Percentiles rank a stretch among this genome's conserved stretches.
Conservation (phyloP, 2,329 filamentous ascomycete species). For the Lomentospora prolificans region DNA sequence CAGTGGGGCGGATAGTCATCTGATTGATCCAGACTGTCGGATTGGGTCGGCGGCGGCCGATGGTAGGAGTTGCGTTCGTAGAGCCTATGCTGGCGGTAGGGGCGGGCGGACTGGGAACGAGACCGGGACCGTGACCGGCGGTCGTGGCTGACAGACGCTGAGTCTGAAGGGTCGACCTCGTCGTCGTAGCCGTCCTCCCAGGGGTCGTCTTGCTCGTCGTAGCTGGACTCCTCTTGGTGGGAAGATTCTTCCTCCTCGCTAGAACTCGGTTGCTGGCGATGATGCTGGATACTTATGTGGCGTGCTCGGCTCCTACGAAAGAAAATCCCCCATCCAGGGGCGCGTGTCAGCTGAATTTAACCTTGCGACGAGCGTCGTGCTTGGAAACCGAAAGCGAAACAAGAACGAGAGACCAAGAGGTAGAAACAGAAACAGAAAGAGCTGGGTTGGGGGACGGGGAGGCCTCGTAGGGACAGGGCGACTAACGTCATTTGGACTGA, state of each 20-base stretch:
- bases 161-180: constrained; percentile 43
- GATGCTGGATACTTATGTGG: constrained; percentile 22
- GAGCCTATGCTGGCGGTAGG: constrained; percentile 10
- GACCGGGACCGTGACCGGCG: constrained; percentile 15
- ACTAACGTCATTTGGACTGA: constrained; percentile 7
- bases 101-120: constrained; percentile 12
- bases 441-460: constrained; percentile 13
- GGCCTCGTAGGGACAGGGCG: constrained; percentile 1
- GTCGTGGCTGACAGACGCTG: constrained; percentile 38
- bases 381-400: neutral
- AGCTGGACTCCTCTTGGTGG: constrained; percentile 19
- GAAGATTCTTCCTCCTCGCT: constrained; percentile 29
- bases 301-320: constrained; percentile 15
- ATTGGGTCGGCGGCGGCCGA: constrained; percentile 31
- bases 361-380: neutral
- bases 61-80: constrained; percentile 3
- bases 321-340: constrained; percentile 8
- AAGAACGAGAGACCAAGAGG: neutral
- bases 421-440: neutral
- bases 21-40: constrained; percentile 54
- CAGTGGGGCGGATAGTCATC: constrained; percentile 50
- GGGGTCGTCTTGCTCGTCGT: constrained; percentile 18
- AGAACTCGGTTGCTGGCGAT: constrained; percentile 19
- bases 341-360: constrained; percentile 7
- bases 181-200: constrained; percentile 24